Evolutionary conservation across 192 early-diverging fungal genomes (phyloP), one percentile per base, ranked within the genome.

Genomic region (Mortierella claussenii): DNA sequence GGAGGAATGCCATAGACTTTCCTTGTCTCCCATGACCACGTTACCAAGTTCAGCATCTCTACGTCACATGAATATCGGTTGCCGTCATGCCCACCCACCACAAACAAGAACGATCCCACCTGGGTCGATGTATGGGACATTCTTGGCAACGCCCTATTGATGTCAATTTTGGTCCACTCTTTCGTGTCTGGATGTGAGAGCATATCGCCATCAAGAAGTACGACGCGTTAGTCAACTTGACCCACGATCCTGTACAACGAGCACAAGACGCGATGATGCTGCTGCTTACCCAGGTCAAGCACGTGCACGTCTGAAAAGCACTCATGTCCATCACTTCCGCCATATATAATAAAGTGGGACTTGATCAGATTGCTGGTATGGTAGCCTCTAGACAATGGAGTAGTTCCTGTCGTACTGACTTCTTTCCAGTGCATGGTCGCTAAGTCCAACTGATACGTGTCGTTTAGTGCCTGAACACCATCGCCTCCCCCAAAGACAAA

Each of bases 401-500:
- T 73, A 8, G 70, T 64, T 30, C 92, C 90, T 7, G 68, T 74
- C 1, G 91, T 88, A 57, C 84, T 83, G 23, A 92, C 67, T 55
- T 87, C 83, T n/a, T 81, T 78, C 91, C 93, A 92, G 1, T 52
- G 44, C 57, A 75, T 60, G 3, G 57, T 57, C 0, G 57, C 40
- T 20, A 79, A 36, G 50, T 90, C 71, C 24, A 92, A 67, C 9
- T 73, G 52, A 80, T 89, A 93, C 20, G 95, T 80, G 71, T 96
- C 95, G 53, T 90, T 87, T 23, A 96, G 80, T 4, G 95, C 93
- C 9, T 84, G 84, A 20, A 85, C 85, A 7, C 95, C 95, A 59
- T 96, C 93, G 27, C 95, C 95, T 17, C 95, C 95, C 43, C 93
- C 95, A 79, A 93, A 93, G 27, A 96, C 74, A 57, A 94, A 93